These are phyloP conservation scores for Hura crepitans DNA, from an alignment of 441 rosid genomes.

Conservation along the genomic window DNA sequence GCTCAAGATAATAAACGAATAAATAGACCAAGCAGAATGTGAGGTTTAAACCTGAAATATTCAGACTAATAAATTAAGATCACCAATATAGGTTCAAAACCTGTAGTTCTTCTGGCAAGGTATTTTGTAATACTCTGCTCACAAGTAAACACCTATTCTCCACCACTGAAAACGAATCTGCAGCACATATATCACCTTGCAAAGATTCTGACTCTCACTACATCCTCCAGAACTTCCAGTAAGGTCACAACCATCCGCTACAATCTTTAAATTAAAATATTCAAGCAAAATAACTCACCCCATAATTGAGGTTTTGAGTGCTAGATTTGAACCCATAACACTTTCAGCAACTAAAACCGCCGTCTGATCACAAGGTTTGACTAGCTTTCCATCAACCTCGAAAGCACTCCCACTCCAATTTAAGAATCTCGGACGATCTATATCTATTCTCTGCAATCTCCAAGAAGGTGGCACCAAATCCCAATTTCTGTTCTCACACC, in stretches of 20 bases:
- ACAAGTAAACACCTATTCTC: conserved; percentile 38
- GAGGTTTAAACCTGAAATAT: conserved; percentile 6
- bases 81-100: conserved; percentile 36
- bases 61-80: conserved; percentile 6
- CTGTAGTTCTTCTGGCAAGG: conserved; percentile 50
- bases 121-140: conserved; percentile 30
- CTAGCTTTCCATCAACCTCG: conserved; percentile 41
- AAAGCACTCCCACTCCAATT: conserved; percentile 28
- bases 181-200: conserved; percentile 42
- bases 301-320: conserved; percentile 39
- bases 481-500: conserved; percentile 22
- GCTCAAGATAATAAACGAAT: not conserved
- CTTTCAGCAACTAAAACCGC: conserved; percentile 33
- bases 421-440: conserved; percentile 26
- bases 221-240: conserved; percentile 30
- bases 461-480: conserved; percentile 30
- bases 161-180: conserved; percentile 33
- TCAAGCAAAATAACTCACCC: conserved; percentile 52
- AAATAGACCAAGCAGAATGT: conserved; percentile 4
- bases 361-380: conserved; percentile 34
- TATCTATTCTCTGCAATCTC: conserved; percentile 20
- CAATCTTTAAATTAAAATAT: conserved; percentile 36
- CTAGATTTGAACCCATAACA: conserved; percentile 35
- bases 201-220: conserved; percentile 46
- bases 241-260: conserved; percentile 29